phyloP scores from a whole-genome alignment of 805 yeast genomes.

The Monosporozyma servazzii region DNA sequence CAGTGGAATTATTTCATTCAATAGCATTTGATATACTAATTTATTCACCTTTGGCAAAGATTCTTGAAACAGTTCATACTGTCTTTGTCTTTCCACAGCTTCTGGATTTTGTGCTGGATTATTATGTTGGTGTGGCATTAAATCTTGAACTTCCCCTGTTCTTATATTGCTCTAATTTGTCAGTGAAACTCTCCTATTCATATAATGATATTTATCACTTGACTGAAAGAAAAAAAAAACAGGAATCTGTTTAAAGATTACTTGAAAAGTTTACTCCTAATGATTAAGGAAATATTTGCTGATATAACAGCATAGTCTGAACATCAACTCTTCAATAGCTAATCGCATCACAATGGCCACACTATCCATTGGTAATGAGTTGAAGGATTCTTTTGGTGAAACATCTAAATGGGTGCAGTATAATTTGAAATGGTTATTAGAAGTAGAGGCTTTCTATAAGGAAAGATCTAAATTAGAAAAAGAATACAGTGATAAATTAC shows the following conservation, averaged over 20 bases:
- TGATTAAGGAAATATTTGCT: neutral
- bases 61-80: slow-evolving; percentile 17
- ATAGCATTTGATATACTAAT: slow-evolving; percentile 49
- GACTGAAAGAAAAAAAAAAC: neutral
- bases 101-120: neutral
- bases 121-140: neutral
- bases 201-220: neutral
- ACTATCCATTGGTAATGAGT: slow-evolving; percentile 53
- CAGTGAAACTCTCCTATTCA: neutral
- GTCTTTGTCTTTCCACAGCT: neutral
- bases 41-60: slow-evolving; percentile 40
- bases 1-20: slow-evolving; percentile 71
- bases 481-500: slow-evolving; percentile 67
- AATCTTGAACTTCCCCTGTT: neutral
- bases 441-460: slow-evolving; percentile 71
- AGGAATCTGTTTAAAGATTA: neutral
- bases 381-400: slow-evolving; percentile 69
- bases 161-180: too few species aligned
- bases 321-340: neutral
- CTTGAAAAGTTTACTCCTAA: neutral
- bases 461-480: slow-evolving; percentile 76
- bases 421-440: slow-evolving; percentile 67
- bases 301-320: neutral
- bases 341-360: slow-evolving; percentile 14
- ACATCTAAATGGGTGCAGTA: slow-evolving; percentile 72